phyloP scores from a whole-genome alignment of 192 early-diverging fungal species.

The Coemansia sp. region DNA sequence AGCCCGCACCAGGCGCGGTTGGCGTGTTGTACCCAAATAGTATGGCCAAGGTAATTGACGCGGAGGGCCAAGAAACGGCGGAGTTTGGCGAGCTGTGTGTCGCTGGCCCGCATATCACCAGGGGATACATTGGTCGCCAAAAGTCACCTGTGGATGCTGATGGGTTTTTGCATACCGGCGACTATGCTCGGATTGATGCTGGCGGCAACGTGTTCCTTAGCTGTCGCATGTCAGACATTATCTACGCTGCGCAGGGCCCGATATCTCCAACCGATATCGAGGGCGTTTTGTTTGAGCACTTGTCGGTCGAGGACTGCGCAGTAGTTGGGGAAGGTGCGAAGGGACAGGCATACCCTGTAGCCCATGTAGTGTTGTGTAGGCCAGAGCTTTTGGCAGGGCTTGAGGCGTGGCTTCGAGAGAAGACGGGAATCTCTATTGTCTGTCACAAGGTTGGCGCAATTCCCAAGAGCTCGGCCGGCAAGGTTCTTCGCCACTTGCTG shows the following conservation, averaged over 20 bases:
- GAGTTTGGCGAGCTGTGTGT: slow-evolving; percentile 81
- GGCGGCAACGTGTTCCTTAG: slow-evolving; percentile 64
- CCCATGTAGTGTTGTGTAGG: slow-evolving; percentile 13
- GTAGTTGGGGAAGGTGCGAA: slow-evolving; percentile 56
- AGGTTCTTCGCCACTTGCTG: slow-evolving; percentile 27
- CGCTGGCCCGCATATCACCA: slow-evolving; percentile 81
- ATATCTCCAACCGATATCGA: slow-evolving; percentile 86
- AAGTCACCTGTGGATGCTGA: slow-evolving; percentile 64
- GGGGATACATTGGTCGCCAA: slow-evolving; percentile 79
- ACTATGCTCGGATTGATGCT: slow-evolving; percentile 67
- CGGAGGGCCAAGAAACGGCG: slow-evolving; percentile 63
- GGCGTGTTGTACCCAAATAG: slow-evolving; percentile 45
- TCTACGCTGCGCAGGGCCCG: slow-evolving; percentile 73
- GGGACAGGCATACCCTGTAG: slow-evolving; percentile 14
- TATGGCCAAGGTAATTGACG: slow-evolving; percentile 37
- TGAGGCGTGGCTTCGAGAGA: slow-evolving; percentile 15
- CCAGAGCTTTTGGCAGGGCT: slow-evolving; percentile 13
- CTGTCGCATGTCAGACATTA: slow-evolving; percentile 81
- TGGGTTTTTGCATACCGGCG: slow-evolving; percentile 81
- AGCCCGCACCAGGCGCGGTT: slow-evolving; percentile 19
- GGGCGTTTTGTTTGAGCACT: slow-evolving; percentile 63
- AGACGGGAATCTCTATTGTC: slow-evolving; percentile 6
- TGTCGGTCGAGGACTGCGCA: slow-evolving; percentile 64
- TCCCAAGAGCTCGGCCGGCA: slow-evolving; percentile 37
- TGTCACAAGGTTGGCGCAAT: slow-evolving; percentile 20